phyloP scores from a whole-genome alignment of 495 filamentous ascomycete genomes.

The Penicillium waksmanii region DNA sequence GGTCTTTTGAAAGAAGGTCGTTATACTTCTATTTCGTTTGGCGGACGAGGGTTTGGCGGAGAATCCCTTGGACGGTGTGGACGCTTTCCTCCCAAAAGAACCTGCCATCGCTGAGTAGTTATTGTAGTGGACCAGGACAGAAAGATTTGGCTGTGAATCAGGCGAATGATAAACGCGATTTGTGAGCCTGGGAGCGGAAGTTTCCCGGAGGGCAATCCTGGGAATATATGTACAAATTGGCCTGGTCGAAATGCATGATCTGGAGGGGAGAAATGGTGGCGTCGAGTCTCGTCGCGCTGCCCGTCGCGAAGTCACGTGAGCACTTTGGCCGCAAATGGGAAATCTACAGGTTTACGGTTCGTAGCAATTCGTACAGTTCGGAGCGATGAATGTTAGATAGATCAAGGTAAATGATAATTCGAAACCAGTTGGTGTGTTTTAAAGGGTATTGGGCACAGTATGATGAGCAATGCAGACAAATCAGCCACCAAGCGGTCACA shows the following conservation, averaged over 20 bases:
- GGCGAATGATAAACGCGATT: not conserved
- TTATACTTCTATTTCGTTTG: conserved; percentile 72
- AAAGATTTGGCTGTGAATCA: not conserved
- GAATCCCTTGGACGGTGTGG: conserved; percentile 33
- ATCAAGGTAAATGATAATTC: not conserved
- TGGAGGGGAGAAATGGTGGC: conserved; percentile 1
- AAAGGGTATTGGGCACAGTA: conserved; percentile 15
- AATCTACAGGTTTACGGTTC: not conserved
- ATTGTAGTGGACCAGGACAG: not conserved
- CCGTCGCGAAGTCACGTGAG: conserved; percentile 47
- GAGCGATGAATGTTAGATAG: not conserved
- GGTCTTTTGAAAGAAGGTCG: conserved; percentile 81
- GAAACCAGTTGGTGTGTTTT: conserved; percentile 15
- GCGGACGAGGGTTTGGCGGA: conserved; percentile 21
- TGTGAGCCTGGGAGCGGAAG: not conserved
- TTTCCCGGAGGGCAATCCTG: not conserved
- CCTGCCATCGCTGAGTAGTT: conserved; percentile 27
- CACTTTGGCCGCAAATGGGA: not conserved
- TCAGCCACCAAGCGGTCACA: not conserved
- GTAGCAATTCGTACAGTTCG: no score
- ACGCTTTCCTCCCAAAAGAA: conserved; percentile 27
- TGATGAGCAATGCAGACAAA: conserved; percentile 15
- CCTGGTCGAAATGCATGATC: conserved; percentile 3
- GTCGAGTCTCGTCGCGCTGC: conserved; percentile 24
- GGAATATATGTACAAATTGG: conserved; percentile 16